phyloP scores from a whole-genome alignment of 2,329 filamentous ascomycete genomes.

The Pleomassaria siparia region DNA sequence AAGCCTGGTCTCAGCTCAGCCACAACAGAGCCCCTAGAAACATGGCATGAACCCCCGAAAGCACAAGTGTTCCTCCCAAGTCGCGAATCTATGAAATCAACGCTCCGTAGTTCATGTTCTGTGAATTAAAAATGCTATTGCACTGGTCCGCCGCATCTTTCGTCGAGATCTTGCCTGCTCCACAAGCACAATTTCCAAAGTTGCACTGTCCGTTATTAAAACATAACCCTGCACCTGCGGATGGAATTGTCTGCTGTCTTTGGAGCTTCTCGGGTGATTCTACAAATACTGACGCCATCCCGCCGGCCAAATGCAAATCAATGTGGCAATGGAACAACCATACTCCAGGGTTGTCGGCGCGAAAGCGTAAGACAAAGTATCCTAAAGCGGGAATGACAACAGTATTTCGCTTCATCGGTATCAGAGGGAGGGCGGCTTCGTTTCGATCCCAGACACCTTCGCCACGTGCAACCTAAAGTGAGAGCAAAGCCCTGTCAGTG shows the following conservation, averaged over 20 bases:
- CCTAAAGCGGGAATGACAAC: constrained; percentile 48
- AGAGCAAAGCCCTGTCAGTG: constrained; percentile 45
- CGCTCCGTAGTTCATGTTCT: neutral
- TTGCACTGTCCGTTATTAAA: constrained; percentile 4
- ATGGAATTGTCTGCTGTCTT: too few relatives aligned
- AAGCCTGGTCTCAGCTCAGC: too few relatives aligned
- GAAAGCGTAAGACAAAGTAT: constrained; percentile 45
- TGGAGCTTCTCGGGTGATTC: constrained; percentile 27
- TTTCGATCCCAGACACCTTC: constrained; percentile 45
- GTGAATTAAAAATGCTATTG: constrained; percentile 29
- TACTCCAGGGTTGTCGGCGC: constrained; percentile 41
- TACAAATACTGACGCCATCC: constrained; percentile 32
- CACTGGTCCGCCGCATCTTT: constrained; percentile 21
- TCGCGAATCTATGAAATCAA: neutral
- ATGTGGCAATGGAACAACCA: constrained; percentile 41
- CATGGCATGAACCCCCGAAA: too few relatives aligned
- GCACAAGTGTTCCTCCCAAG: too few relatives aligned
- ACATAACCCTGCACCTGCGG: too few relatives aligned
- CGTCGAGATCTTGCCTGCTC: constrained; percentile 14
- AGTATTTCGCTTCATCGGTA: constrained; percentile 44
- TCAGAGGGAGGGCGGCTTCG: constrained; percentile 36
- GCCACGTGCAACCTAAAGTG: constrained; percentile 44
- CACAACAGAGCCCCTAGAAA: too few relatives aligned
- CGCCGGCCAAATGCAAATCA: constrained; percentile 33
- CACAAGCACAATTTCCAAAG: constrained; percentile 26